Conservation (phyloP, 164 flowering plant species). For the Warburgia ugandensis region DNA sequence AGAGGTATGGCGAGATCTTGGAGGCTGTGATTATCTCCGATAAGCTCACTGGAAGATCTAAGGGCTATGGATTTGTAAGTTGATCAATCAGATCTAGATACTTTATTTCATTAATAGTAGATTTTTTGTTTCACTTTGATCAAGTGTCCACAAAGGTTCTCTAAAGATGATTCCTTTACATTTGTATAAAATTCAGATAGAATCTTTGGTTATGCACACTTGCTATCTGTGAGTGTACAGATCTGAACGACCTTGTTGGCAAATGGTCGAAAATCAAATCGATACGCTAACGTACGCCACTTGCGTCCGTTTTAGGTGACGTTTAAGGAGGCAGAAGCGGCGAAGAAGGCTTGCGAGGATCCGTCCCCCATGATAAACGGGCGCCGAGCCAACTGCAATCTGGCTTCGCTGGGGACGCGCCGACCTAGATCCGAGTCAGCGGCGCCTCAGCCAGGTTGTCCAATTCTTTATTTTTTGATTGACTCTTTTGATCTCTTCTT, state of each 20-base stretch:
- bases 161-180: no score
- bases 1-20: conserved; percentile 79
- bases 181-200: not conserved
- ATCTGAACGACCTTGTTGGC: no score
- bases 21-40: conserved; percentile 95
- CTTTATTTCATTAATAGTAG: not conserved
- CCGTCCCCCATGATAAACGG: conserved; percentile 79
- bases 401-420: conserved; percentile 89
- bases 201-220: not conserved
- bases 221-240: no score
- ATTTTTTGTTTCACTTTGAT: not conserved
- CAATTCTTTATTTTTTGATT: no score
- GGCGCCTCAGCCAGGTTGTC: conserved; percentile 44
- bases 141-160: not conserved
- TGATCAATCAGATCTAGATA: not conserved
- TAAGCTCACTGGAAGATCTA: conserved; percentile 85
- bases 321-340: conserved; percentile 85
- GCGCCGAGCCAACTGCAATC: conserved; percentile 90
- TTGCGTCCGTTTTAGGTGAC: conserved; percentile 60
- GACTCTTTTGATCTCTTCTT: no score
- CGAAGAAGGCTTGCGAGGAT: conserved; percentile 88
- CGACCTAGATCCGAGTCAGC: conserved; percentile 39
- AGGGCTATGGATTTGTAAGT: conserved; percentile 97
- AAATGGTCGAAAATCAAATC: no score
- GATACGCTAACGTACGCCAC: conserved; percentile 5